Conservation (phyloP, 495 filamentous ascomycete genomes). For the Chaetomium fimeti region DNA sequence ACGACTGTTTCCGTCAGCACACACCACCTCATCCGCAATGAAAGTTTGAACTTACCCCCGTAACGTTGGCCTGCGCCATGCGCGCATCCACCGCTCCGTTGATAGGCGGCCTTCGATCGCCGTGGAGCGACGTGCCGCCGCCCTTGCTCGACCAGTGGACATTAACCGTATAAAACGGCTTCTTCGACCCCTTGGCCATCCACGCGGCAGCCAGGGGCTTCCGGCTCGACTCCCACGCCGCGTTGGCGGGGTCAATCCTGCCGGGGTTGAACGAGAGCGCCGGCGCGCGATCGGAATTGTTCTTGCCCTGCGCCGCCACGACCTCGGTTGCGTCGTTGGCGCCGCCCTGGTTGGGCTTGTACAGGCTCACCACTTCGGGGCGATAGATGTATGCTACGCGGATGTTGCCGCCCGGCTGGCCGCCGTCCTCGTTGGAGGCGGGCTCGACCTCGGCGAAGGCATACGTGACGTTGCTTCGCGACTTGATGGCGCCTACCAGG, state of each 20-base stretch:
- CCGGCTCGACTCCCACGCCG: constrained; percentile 51
- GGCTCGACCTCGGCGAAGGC: constrained; percentile 52
- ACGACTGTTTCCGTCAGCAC: constrained; percentile 27
- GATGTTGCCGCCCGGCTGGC: constrained; percentile 63
- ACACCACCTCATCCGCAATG: not conserved
- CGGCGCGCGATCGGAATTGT: not conserved
- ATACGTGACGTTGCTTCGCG: constrained; percentile 43
- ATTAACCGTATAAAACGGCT: constrained; percentile 59
- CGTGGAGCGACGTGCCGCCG: constrained; percentile 54
- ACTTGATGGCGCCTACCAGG: constrained; percentile 44
- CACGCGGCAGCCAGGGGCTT: constrained; percentile 61
- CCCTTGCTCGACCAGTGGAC: constrained; percentile 59
- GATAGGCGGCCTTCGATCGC: constrained; percentile 58
- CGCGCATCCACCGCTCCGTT: constrained; percentile 55
- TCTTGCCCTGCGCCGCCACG: constrained; percentile 31
- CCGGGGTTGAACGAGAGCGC: constrained; percentile 59
- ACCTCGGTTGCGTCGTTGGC: constrained; percentile 48
- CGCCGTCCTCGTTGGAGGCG: constrained; percentile 52
- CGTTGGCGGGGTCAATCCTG: constrained; percentile 54
- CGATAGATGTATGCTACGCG: constrained; percentile 62
- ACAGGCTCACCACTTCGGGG: constrained; percentile 48
- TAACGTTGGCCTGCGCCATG: constrained; percentile 48
- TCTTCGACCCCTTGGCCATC: constrained; percentile 44
- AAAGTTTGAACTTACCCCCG: constrained; percentile 40
- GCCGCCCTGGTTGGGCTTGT: constrained; percentile 48